phyloP scores from a whole-genome alignment of 345 rosid genomes.

The Eucalyptus camaldulensis region DNA sequence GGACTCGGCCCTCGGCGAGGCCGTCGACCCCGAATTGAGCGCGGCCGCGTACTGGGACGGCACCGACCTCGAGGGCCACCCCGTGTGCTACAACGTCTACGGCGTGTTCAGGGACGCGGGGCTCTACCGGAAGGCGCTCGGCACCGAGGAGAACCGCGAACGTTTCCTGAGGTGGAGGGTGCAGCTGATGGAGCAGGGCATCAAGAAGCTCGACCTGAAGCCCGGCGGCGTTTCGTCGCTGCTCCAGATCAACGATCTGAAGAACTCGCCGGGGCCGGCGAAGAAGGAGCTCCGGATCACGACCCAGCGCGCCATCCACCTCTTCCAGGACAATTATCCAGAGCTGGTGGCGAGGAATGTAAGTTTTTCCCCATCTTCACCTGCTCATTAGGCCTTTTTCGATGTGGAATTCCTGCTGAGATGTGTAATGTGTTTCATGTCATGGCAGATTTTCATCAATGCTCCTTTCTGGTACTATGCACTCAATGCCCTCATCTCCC shows the following conservation, averaged over 20 bases:
- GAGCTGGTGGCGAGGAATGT: constrained; percentile 76
- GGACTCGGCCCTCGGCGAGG: constrained; percentile 43
- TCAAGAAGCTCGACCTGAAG: constrained; percentile 56
- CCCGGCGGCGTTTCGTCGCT: constrained; percentile 72
- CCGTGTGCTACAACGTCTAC: constrained; percentile 58
- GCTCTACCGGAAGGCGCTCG: constrained; percentile 51
- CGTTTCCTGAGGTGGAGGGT: constrained; percentile 72
- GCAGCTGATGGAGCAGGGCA: constrained; percentile 79
- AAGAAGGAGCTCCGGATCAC: constrained; percentile 57
- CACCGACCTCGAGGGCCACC: constrained; percentile 62
- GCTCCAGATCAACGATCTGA: constrained; percentile 81
- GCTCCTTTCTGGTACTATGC: constrained; percentile 93
- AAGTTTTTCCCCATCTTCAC: constrained; percentile 3
- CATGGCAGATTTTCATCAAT: constrained; percentile 60
- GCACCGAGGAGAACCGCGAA: constrained; percentile 42
- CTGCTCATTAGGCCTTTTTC: background rate
- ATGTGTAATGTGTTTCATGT: background rate
- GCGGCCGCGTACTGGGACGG: constrained; percentile 59
- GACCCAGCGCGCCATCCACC: constrained; percentile 40
- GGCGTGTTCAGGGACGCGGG: constrained; percentile 40
- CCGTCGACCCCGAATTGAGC: constrained; percentile 27
- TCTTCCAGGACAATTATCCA: constrained; percentile 76
- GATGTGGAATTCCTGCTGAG: background rate
- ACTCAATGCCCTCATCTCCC: constrained; percentile 48
- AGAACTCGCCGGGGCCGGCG: constrained; percentile 49